Evolutionary conservation across 148 eudicot genomes (phyloP), one percentile per base, ranked within the genome.

Genomic region (Silene uniflora): DNA sequence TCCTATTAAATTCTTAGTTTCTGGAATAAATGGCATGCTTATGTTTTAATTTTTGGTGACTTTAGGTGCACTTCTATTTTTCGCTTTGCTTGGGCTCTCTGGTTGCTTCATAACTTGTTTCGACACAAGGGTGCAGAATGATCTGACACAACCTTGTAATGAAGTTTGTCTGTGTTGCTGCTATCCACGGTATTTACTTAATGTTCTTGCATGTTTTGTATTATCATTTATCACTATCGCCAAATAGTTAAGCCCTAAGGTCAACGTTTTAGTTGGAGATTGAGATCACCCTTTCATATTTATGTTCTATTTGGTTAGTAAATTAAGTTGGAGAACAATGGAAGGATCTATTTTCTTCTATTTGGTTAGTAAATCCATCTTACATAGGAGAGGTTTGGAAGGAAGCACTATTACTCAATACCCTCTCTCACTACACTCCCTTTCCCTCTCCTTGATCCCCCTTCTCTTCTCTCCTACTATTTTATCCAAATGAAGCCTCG

Each of bases 121-220:
- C 83, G 98, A 94, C 79, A 85, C 93, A 80, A 89, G 96, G 81
- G 96, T 94, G 74, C 88, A 97, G 27, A 94, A 76, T 71, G 96
- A 94, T 87, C 87, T 92, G 60, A 92, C 97, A 62, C 98, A 94
- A 82, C 98, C 98, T 70, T 94, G 98, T 78, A 84, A 97, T 73
- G 98, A 94, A 83, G 79, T 94, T 76, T 94, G 98, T 77, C 88
- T 91, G 74, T 94, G 97, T 78, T 94, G 98, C 85, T 94, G 98
- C 81, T 96, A 91, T 42, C 98, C 98, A 3, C 91, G 93, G 97
- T 91, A 89, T 71, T 63, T 22, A 16, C 62, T 61, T 73, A 44
- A 72, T 35, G 22, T 73, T 67, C 54, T 60, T 69, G 2, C 70
- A 18, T 18, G 49, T 67, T 67, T 35, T 39, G 11, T 35, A 39